Base-by-base conservation (phyloP, 768 basidiomycete species). In the Phanerochaete sordida region DNA sequence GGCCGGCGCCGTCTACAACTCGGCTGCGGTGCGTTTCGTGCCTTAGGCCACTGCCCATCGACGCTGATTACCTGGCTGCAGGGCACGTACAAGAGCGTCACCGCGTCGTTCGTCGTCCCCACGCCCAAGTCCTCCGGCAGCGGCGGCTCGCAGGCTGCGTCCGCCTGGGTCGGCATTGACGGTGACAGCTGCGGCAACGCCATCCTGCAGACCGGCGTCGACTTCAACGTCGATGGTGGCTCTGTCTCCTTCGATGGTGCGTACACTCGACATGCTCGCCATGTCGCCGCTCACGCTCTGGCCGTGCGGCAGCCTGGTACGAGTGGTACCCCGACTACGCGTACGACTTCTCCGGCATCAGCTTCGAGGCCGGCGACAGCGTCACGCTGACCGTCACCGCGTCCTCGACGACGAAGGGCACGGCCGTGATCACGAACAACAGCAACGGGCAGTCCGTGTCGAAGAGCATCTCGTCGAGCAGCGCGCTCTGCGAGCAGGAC, bases 151-250 rank as follows among this genome's bases (percentile, higher is more conserved):
- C 64, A 70, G 63, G 62, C 75, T 13, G 69, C 72, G 0, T 71
- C 75, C 21, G 72, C 72, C 2, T 76, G 73, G 74, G 74, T 76
- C 54, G 73, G 75, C 31, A 74, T 74, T 54, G 74, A 74, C 57
- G 74, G 74, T 28, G 72, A 72, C 66, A 73, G 73, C 28, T 75
- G 74, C 58, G 67, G 63, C 3, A 68, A 37, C 39, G 72, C 73
- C 21, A 74, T 76, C 59, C 68, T 74, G 46, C 74, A 76, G 60
- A 74, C 74, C 15, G 72, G 73, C 9, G 60, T 70, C 48, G 72
- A 72, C 59, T 68, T 73, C 62, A 72, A 61, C 35, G 47, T 70
- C 52, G 26, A 39, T 19, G 51, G 56, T 53, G 56, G 61, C 27
- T 13, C 28, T 12, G 64, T 68, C 30, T 66, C 67, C 15, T 72